Evolutionary conservation across 371 early-diverging fungal genomes (phyloP).

Genomic region (Cokeromyces recurvatus): DNA sequence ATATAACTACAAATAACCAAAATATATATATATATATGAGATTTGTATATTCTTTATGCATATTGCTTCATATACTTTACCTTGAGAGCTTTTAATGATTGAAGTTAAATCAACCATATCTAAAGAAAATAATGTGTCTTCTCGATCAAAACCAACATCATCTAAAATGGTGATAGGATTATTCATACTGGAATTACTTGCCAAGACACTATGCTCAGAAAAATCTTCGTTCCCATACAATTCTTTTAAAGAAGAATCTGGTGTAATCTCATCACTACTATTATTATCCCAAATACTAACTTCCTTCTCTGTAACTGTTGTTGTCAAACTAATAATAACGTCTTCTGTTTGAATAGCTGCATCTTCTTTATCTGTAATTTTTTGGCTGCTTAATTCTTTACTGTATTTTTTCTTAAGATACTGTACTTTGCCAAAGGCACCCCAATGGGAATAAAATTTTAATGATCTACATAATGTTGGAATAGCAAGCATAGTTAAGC

Average conservation of each 20-base stretch:
- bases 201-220: not conserved
- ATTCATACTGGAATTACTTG: not conserved
- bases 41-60: no score
- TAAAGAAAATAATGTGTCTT: slow-evolving; percentile 31
- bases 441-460: slow-evolving; percentile 21
- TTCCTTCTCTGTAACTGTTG: slow-evolving; percentile 4
- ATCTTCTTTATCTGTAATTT: slow-evolving; percentile 12
- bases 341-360: slow-evolving; percentile 31
- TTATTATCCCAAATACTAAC: slow-evolving; percentile 16
- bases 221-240: slow-evolving; percentile 19
- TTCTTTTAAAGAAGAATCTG: slow-evolving; percentile 25
- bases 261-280: slow-evolving; percentile 17
- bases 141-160: slow-evolving; percentile 23
- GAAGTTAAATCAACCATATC: slow-evolving; percentile 45
- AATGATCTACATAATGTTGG: slow-evolving; percentile 30
- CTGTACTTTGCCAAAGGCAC: slow-evolving; percentile 38
- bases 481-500: slow-evolving; percentile 30
- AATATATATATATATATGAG: no score
- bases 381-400: slow-evolving; percentile 14
- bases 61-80: slow-evolving; percentile 41
- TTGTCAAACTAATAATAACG: slow-evolving; percentile 14
- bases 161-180: slow-evolving; percentile 19
- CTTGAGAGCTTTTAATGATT: slow-evolving; percentile 45
- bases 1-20: slow-evolving; percentile 22
- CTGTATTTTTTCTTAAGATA: slow-evolving; percentile 24